Base-by-base conservation (phyloP, 139 green algal species). In the Tetraselmis striata region DNA sequence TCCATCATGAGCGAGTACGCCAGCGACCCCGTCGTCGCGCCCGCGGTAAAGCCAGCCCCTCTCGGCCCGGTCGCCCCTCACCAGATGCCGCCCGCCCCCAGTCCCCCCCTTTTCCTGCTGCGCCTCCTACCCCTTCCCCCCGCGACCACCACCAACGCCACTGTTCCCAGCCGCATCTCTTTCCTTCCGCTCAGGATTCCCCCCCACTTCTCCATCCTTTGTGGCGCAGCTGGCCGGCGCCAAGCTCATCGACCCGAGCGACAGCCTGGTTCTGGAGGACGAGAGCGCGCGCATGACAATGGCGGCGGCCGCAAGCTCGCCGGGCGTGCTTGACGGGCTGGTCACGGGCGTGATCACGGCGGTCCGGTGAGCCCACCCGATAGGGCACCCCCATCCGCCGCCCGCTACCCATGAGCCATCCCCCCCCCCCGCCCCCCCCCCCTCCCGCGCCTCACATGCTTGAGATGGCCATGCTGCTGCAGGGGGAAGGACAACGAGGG, bases 1-100 rank as follows among this genome's bases (percentile, higher is more conserved):
- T 91, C 79, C 85, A 96, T 99, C 59, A 85, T 99, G 81, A 95
- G 99, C 80, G 96, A 99, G 81, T 99, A 99, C 85, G 82, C 83
- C 67, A 95, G 95, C 58, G 90, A 95, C 59, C 76, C 77, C 18
- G 85, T 83, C 18, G 76, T 88, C 26, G 45, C 45, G 45, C 45
- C 45, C 45, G 45, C 45, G 45, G 45, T 67, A 18, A 67, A 18
- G 5, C n/a, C n/a, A n/a, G n/a, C n/a, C n/a, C n/a, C n/a, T n/a
- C n/a, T n/a, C n/a, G n/a, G n/a, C n/a, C n/a, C n/a, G n/a, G n/a
- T n/a, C n/a, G n/a, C n/a, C n/a, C n/a, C n/a, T n/a, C n/a, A n/a
- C n/a, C n/a, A n/a, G n/a, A n/a, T n/a, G n/a, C n/a, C n/a, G n/a
- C n/a, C n/a, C n/a, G n/a, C n/a, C n/a, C n/a, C n/a, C n/a, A n/a